Evolutionary conservation across 83 land plant species (phyloP).

Genomic region (Isoetes engelmannii): DNA sequence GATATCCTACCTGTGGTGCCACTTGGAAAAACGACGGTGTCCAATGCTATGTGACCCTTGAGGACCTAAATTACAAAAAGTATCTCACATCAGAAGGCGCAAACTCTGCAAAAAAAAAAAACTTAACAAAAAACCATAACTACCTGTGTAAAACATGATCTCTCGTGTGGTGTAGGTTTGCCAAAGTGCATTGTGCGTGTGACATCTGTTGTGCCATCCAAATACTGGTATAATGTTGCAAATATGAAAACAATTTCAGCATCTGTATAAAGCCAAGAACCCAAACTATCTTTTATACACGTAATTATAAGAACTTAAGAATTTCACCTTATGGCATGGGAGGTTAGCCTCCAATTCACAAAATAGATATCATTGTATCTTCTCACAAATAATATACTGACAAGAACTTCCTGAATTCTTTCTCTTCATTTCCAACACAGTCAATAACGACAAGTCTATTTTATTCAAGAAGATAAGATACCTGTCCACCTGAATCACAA

Average conservation of each 20-base stretch:
- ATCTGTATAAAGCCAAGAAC: conserved; percentile 14
- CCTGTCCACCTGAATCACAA: conserved; percentile 99
- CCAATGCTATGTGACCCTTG: conserved; percentile 91
- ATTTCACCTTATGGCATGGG: too few species aligned
- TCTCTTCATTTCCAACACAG: too few species aligned
- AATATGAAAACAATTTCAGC: background rate
- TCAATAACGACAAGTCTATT: too few species aligned
- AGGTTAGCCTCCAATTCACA: too few species aligned
- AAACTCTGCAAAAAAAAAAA: background rate
- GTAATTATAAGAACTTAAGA: background rate
- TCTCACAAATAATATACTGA: too few species aligned
- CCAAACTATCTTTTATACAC: conserved; percentile 1
- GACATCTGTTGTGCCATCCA: conserved; percentile 98
- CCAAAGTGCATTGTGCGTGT: conserved; percentile 98
- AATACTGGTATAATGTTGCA: conserved; percentile 44
- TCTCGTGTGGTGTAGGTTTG: conserved; percentile 89
- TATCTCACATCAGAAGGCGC: background rate
- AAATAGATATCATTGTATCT: too few species aligned
- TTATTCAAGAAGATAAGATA: conserved; percentile 18
- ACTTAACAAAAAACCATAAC: conserved; percentile 16
- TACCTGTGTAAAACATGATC: conserved; percentile 89
- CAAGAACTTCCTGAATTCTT: too few species aligned
- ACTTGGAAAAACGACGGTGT: conserved; percentile 80
- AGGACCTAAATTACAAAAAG: conserved; percentile 54
- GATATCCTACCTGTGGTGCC: conserved; percentile 75